Percentiles rank a stretch among this genome's conserved stretches.
phyloP scores from a whole-genome alignment of 2,329 filamentous ascomycete genomes.

The Alternaria sp. region DNA sequence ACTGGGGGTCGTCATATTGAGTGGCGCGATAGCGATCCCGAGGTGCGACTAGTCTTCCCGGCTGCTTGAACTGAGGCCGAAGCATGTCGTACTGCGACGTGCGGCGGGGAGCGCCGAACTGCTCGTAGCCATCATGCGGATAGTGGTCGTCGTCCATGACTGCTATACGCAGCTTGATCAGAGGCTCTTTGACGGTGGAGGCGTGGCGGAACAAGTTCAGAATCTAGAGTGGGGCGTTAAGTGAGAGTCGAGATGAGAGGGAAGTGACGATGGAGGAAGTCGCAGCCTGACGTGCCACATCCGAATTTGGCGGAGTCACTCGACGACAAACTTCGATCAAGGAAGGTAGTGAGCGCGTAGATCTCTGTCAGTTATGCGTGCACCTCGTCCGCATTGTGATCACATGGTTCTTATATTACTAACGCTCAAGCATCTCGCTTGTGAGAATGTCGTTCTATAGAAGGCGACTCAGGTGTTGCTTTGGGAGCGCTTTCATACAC shows the following conservation, averaged over 20 bases:
- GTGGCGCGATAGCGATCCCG: conserved; percentile 35
- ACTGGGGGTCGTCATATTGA: conserved; percentile 19
- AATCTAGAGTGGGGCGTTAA: neutral
- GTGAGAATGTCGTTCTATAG: conserved; percentile 23
- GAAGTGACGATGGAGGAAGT: conserved; percentile 33
- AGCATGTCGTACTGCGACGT: conserved; percentile 17
- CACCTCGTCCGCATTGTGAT: neutral
- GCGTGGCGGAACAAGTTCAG: neutral
- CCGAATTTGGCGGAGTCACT: neutral
- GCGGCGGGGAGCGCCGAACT: neutral
- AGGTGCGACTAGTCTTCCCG: conserved; percentile 9
- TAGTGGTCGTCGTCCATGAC: conserved; percentile 28
- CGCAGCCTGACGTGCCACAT: conserved; percentile 14
- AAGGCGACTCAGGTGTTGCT: conserved; percentile 33
- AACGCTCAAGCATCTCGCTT: conserved; percentile 33
- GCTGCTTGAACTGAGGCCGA: conserved; percentile 21
- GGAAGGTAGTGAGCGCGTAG: neutral
- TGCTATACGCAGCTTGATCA: neutral
- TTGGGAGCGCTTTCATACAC: conserved; percentile 14
- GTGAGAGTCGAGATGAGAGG: conserved; percentile 11
- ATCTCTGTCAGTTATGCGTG: neutral
- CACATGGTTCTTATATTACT: neutral
- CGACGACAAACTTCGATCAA: neutral
- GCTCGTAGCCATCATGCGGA: conserved; percentile 15
- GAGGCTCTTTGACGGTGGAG: neutral